Evolutionary conservation across 2,329 filamentous ascomycete genomes (phyloP), one percentile per base, ranked within the genome.

Genomic region (Exophiala alcalophila): DNA sequence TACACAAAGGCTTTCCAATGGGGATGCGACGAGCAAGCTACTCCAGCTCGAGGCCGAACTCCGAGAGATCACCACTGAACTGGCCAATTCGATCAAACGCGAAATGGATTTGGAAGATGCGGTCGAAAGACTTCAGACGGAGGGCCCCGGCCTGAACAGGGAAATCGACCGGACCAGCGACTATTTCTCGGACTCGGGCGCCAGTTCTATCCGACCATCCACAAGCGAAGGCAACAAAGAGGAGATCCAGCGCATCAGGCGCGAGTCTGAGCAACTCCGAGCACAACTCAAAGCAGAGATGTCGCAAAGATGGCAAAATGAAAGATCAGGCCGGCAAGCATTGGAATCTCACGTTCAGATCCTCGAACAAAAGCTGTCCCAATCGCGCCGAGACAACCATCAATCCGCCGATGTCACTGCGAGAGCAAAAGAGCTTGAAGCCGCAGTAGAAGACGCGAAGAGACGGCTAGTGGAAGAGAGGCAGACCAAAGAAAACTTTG

Each of bases 51-150:
- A 98, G 71, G 85, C 89, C 63, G 92, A 98, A 72, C 68, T 98
- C 55, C 87, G 87, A 57, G 86, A 91, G 65, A 91, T 98, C 67
- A 94, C 88, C 70, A 78, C 83, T 47, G 92, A 98, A 73, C 73
- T 98, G 63, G 92, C 92, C 23, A 78, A 82, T 55, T 97, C 92
- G 19, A 97, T 98, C 60, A 81, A 86, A 57, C 81, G 92, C 49
- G 92, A 98, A 70, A 91, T 98, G 78, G 92, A 98, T 57, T 68
- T 98, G 21, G 92, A 98, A 65, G 92, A 98, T 64, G 74, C 97
- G 32, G 83, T 97, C 1, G 92, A 98, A 54, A 77, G 85, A 44
- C 70, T 94, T 56, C 90, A 96, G 62, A 71, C 80, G n/a, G 89
- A 96, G 59, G 74, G 75, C 51, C 80, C 65, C 60, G 65, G 72